Percentiles rank a stretch among this genome's conserved stretches.
Evolutionary conservation across 768 basidiomycete genomes (phyloP).

Genomic region (Trametes cinnabarina): DNA sequence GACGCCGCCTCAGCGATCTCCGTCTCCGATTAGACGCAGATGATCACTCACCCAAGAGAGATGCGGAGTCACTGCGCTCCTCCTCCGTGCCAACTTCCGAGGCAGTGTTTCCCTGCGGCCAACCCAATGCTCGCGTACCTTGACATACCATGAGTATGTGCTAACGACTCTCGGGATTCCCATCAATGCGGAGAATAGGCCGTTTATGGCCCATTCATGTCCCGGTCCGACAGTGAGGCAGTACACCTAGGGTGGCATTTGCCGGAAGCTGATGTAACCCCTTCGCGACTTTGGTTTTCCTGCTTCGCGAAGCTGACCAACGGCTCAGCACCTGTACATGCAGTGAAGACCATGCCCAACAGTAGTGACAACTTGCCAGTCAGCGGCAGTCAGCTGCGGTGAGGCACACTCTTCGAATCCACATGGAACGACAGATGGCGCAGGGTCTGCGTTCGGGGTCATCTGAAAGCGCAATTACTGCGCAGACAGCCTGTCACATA

Average conservation of each 20-base stretch:
- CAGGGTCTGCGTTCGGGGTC: not conserved
- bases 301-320: not conserved
- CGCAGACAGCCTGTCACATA: not conserved
- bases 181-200: not conserved
- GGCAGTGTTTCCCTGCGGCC: conserved; percentile 1
- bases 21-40: not conserved
- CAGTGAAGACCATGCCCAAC: not conserved
- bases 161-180: not conserved
- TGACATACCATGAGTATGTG: not conserved
- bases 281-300: not conserved
- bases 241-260: not conserved
- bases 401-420: not conserved
- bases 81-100: conserved; percentile 12
- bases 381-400: not conserved
- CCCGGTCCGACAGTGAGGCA: conserved; percentile 10
- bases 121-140: not conserved
- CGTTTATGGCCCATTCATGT: not conserved
- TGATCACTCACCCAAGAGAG: not conserved
- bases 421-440: conserved; percentile 1
- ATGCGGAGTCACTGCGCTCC: conserved; percentile 4
- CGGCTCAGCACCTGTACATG: not conserved
- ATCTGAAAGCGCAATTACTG: not conserved
- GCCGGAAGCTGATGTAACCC: conserved; percentile 5
- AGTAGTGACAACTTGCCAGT: not conserved
- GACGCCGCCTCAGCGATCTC: conserved; percentile 4